phyloP scores from a whole-genome alignment of 371 early-diverging fungal genomes.

The Blyttiomyces sp. region DNA sequence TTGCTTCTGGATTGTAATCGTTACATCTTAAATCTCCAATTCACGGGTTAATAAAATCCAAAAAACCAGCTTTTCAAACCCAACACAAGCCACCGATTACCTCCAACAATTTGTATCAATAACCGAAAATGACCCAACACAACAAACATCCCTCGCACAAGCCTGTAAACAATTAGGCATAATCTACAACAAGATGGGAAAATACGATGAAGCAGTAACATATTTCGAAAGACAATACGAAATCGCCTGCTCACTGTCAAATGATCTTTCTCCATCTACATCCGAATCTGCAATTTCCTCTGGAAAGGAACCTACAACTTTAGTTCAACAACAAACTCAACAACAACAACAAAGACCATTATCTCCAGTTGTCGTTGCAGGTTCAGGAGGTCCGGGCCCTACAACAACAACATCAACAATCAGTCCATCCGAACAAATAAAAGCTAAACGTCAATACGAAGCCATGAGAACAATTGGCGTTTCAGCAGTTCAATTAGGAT shows the following conservation, averaged over 20 bases:
- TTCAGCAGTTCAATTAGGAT: constrained; percentile 39
- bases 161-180: constrained; percentile 47
- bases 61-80: constrained; percentile 29
- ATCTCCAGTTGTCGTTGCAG: no score
- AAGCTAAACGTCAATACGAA: no score
- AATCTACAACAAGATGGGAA: constrained; percentile 37
- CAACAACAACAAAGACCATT: background rate
- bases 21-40: background rate
- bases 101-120: constrained; percentile 30
- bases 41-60: background rate
- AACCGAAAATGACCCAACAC: constrained; percentile 27
- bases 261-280: no score
- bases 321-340: no score
- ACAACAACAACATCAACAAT: background rate
- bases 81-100: constrained; percentile 20
- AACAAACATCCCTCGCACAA: constrained; percentile 29
- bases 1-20: background rate
- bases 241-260: no score
- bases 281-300: no score
- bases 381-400: background rate
- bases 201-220: constrained; percentile 31
- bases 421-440: no score
- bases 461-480: constrained; percentile 18
- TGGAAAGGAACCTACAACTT: no score
- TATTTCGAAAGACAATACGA: constrained; percentile 29